Percentiles rank a stretch among this genome's conserved stretches.
Evolutionary conservation across 371 early-diverging fungal genomes (phyloP).

Genomic region (Mucor velutinosus): DNA sequence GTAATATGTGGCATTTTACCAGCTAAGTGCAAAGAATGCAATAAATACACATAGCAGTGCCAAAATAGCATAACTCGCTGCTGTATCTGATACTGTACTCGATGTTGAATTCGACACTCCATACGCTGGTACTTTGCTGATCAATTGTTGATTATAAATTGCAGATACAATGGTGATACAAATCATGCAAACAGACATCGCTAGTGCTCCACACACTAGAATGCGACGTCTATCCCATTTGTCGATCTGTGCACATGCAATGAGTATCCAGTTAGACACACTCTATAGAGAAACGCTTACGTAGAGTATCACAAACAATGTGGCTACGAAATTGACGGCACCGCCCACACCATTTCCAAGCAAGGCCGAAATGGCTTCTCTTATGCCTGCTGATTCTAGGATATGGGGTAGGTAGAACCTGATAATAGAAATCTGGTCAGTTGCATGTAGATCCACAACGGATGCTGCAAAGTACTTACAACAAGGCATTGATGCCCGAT

Average conservation of each 20-base stretch:
- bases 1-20: slow-evolving; percentile 24
- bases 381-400: slow-evolving; percentile 66
- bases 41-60: slow-evolving; percentile 68
- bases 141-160: slow-evolving; percentile 29
- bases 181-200: slow-evolving; percentile 42
- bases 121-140: neutral
- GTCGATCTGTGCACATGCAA: slow-evolving; percentile 53
- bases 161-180: slow-evolving; percentile 51
- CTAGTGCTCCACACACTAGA: slow-evolving; percentile 50
- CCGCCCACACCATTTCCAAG: slow-evolving; percentile 71
- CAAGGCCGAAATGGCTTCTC: slow-evolving; percentile 48
- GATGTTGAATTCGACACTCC: slow-evolving; percentile 44
- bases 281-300: slow-evolving; percentile 33
- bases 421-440: neutral
- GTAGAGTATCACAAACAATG: slow-evolving; percentile 71
- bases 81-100: neutral
- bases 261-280: neutral
- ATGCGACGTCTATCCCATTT: slow-evolving; percentile 61
- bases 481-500: slow-evolving; percentile 75
- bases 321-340: slow-evolving; percentile 64
- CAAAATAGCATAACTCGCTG: slow-evolving; percentile 51
- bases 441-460: neutral
- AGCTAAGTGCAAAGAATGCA: slow-evolving; percentile 75
- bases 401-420: slow-evolving; percentile 67
- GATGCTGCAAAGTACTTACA: slow-evolving; percentile 46